phyloP scores from a whole-genome alignment of 306 rosid genomes.

The Cyamopsis tetragonoloba region DNA sequence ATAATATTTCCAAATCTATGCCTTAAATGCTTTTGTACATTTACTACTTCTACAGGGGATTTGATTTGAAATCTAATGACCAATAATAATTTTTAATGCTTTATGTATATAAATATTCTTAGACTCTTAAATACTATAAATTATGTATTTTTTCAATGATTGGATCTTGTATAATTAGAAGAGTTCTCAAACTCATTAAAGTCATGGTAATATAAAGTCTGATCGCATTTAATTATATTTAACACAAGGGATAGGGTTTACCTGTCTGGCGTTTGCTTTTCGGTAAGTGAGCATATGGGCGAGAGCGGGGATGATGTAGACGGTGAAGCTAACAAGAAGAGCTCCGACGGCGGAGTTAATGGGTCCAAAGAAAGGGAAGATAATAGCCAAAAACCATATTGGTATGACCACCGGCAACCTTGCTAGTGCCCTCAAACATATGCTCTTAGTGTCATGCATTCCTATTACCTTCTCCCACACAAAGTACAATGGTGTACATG shows the following conservation, averaged over 20 bases:
- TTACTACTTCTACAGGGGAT: constrained; percentile 15
- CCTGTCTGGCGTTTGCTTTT: constrained; percentile 81
- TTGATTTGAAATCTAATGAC: too few relatives aligned
- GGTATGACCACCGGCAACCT: constrained; percentile 90
- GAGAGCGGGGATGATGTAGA: constrained; percentile 80
- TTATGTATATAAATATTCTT: too few relatives aligned
- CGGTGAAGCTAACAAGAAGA: constrained; percentile 88
- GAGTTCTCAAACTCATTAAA: constrained; percentile 17
- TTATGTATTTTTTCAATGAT: too few relatives aligned
- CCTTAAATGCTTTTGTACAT: constrained; percentile 47
- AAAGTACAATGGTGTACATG: constrained; percentile 88
- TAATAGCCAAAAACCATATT: constrained; percentile 85
- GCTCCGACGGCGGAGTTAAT: constrained; percentile 94
- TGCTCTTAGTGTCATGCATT: constrained; percentile 83
- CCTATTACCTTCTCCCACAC: constrained; percentile 98
- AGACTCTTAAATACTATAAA: too few relatives aligned
- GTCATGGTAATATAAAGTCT: too few relatives aligned
- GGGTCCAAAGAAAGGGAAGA: constrained; percentile 94
- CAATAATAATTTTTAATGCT: too few relatives aligned
- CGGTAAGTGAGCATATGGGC: constrained; percentile 95
- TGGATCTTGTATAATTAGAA: too few relatives aligned
- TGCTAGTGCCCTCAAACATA: constrained; percentile 69
- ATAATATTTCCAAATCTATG: constrained; percentile 49
- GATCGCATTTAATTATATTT: too few relatives aligned
- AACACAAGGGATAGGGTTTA: too few relatives aligned